Evolutionary conservation across 2,329 filamentous ascomycete species (phyloP).

Genomic region (Aschersonia sp.): DNA sequence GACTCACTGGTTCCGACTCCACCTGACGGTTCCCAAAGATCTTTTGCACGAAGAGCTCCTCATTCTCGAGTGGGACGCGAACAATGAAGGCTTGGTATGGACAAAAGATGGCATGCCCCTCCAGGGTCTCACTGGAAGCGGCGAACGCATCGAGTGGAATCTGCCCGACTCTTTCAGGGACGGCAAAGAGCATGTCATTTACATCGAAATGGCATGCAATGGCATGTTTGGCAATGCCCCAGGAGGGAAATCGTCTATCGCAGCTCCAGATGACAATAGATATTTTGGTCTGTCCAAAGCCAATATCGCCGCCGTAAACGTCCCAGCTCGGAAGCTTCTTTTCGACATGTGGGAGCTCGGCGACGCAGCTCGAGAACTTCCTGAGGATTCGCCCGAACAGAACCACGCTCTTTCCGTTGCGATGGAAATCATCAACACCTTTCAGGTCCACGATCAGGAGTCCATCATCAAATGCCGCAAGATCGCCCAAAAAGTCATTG

Average conservation of each 20-base stretch:
- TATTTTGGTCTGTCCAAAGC: slow-evolving; percentile 65
- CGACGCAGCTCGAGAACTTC: slow-evolving; percentile 86
- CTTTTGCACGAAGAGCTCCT: slow-evolving; percentile 65
- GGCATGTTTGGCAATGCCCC: slow-evolving; percentile 93
- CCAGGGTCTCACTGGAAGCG: slow-evolving; percentile 81
- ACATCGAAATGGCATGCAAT: slow-evolving; percentile 98
- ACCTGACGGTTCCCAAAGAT: slow-evolving; percentile 60
- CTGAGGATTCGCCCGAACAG: slow-evolving; percentile 73
- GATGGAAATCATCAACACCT: slow-evolving; percentile 81
- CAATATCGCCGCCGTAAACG: slow-evolving; percentile 79
- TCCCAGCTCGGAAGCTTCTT: slow-evolving; percentile 67
- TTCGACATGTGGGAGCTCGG: slow-evolving; percentile 95
- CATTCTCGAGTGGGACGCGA: slow-evolving; percentile 94
- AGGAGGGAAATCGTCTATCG: slow-evolving; percentile 64
- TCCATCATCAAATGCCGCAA: slow-evolving; percentile 68
- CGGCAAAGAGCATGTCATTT: slow-evolving; percentile 77
- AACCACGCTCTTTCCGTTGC: slow-evolving; percentile 73
- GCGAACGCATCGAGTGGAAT: slow-evolving; percentile 84
- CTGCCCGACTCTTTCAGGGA: slow-evolving; percentile 70
- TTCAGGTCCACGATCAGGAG: slow-evolving; percentile 65
- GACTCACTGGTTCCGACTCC: slow-evolving; percentile 91
- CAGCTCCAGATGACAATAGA: slow-evolving; percentile 75
- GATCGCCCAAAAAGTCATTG: slow-evolving; percentile 73
- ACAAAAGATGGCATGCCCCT: slow-evolving; percentile 77
- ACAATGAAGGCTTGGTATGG: slow-evolving; percentile 93